These are phyloP conservation scores for Crithidia expoeki DNA, from an alignment of 208 protist genomes.

Conservation along the genomic window DNA sequence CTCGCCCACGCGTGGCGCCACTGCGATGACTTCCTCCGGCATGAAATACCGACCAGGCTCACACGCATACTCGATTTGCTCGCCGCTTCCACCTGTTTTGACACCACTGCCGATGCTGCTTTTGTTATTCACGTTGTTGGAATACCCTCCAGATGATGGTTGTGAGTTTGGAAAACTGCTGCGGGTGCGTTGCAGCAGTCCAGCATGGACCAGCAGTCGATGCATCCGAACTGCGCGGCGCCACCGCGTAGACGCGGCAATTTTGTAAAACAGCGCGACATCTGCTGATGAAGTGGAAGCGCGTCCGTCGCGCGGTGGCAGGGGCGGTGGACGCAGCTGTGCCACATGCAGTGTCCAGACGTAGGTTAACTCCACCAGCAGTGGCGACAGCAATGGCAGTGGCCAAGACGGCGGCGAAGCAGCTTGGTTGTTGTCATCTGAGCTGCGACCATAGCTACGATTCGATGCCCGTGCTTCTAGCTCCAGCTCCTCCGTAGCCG, in stretches of 20 bases:
- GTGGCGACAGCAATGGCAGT: conserved; percentile 8
- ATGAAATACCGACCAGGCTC: conserved; percentile 38
- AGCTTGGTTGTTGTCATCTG: too few relatives aligned
- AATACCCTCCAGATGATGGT: neutral
- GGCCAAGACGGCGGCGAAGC: too few relatives aligned
- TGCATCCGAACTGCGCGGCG: conserved; percentile 30
- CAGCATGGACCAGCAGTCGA: conserved; percentile 17
- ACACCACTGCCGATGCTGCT: neutral
- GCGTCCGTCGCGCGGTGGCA: conserved; percentile 16
- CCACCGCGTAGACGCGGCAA: conserved; percentile 4
- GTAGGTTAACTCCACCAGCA: conserved; percentile 66
- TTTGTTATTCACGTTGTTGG: neutral
- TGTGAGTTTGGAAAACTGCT: neutral
- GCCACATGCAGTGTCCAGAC: conserved; percentile 54
- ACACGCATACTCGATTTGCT: neutral
- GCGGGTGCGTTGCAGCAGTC: conserved; percentile 7
- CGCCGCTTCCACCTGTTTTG: neutral
- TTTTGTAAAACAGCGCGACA: conserved; percentile 11
- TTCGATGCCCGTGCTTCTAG: neutral
- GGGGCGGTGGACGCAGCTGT: conserved; percentile 6
- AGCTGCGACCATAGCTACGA: too few relatives aligned
- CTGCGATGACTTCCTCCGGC: conserved; percentile 31
- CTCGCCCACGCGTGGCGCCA: conserved; percentile 46
- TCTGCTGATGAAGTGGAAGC: neutral
- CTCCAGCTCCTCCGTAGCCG: neutral